Evolutionary conservation across 2,329 filamentous ascomycete species (phyloP), one percentile per base, ranked within the genome.

Genomic region (Ophiostoma fasciatum): DNA sequence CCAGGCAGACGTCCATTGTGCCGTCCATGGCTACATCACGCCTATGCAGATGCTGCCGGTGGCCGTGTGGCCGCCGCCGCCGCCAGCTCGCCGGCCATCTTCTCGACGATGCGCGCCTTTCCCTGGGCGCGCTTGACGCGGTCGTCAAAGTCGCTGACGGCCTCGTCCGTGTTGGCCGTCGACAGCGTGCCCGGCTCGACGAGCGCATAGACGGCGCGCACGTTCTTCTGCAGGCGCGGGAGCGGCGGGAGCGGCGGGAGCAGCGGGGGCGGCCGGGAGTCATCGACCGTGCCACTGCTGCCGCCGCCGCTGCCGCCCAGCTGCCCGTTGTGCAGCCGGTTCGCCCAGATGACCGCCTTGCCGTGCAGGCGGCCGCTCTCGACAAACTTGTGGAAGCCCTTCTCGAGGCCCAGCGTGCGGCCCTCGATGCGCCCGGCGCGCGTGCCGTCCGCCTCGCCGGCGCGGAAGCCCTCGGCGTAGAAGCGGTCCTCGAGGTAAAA

Each of bases 101-200:
- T 77, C 55, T 90, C 80, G 30, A 96, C 75, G 31, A 98, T 70
- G 57, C 88, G 93, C 2, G 73, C 71, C 54, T 94, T 94, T 4
- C 80, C 80, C 46, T 75, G 71, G 4, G 85, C 88, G 44, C 82
- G 72, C 58, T 87, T 90, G 27, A 93, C 52, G 11, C 87, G 68
- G 53, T 94, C 83, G 49, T 98, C 90, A 50, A 93, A 87, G 49
- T 94, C 87, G 34, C 80, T 79, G 17, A 98, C 85, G 1, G 79
- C 78, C 31, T 93, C 83, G 51, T 96, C 88, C 5, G 73, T 79
- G 52, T 98, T 98, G 40, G 78, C 68, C 15, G 77, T 87, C 13
- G 77, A 76, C 29, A 94, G 58, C 1, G 76, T 88, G 5, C 75
- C 74, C 0, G 78, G 77, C 53, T 94, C 84, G 4, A 84, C 76